Evolutionary conservation across 106 monocot species (phyloP).

Genomic region (Dioscorea zingiberensis): DNA sequence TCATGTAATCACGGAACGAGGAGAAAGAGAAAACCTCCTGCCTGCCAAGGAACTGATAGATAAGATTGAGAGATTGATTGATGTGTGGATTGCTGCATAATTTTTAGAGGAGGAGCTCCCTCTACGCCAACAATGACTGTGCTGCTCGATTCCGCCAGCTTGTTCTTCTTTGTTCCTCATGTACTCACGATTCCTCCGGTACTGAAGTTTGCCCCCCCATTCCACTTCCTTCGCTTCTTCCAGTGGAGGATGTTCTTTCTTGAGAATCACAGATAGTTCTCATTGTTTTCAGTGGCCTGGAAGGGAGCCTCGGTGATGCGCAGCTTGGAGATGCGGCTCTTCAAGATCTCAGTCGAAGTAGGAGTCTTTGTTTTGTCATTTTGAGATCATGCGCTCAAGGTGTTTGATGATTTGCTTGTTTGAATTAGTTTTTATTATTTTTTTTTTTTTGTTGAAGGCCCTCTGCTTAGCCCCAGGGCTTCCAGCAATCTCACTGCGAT

Average conservation of each 20-base stretch:
- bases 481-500: constrained; percentile 61
- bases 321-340: constrained; percentile 54
- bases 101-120: not conserved
- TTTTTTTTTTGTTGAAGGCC: constrained; percentile 30
- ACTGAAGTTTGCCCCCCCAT: not conserved
- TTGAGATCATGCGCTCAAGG: not conserved
- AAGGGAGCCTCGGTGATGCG: constrained; percentile 6
- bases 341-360: constrained; percentile 42
- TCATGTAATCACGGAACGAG: not conserved
- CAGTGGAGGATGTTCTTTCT: not conserved
- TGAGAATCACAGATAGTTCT: not conserved
- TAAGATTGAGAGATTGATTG: constrained; percentile 28
- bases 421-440: not conserved
- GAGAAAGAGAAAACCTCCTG: not conserved
- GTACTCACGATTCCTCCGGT: constrained; percentile 51
- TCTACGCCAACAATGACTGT: not conserved
- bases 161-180: constrained; percentile 16
- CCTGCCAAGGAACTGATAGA: constrained; percentile 11
- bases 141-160: not conserved
- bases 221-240: not conserved
- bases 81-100: constrained; percentile 14
- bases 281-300: constrained; percentile 25
- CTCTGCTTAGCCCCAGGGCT: constrained; percentile 59
- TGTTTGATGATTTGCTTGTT: not conserved
- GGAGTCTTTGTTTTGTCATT: not conserved